A percentile compares a stretch with the other conserved stretches of the same genome.
Conservation (phyloP, 805 yeast species). For the Saccharomycopsis sp. region DNA sequence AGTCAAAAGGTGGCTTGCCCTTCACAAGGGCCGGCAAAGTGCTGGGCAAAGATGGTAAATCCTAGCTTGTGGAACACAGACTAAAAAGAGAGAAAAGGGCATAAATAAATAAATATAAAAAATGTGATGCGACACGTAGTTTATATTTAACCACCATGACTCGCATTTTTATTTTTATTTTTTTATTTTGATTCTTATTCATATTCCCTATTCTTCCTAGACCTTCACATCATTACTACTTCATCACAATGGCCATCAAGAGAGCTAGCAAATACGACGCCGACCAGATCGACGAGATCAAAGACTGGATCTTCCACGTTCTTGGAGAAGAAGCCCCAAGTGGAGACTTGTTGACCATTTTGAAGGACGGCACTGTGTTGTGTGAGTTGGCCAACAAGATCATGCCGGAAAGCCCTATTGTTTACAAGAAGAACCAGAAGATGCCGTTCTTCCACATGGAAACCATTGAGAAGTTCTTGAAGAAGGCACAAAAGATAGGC, state of each 20-base stretch:
- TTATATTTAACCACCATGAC: no score
- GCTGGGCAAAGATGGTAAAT: no score
- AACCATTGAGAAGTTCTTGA: constrained; percentile 63
- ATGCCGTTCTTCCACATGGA: constrained; percentile 83
- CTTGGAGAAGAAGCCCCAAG: constrained; percentile 29
- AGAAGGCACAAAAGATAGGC: constrained; percentile 52
- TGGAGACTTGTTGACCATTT: constrained; percentile 41
- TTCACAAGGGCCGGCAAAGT: no score
- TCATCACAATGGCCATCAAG: constrained; percentile 12
- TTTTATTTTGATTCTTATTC: no score
- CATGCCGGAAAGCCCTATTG: constrained; percentile 29
- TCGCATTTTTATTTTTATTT: no score
- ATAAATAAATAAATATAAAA: no score
- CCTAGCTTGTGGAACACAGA: no score
- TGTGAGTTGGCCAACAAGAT: constrained; percentile 39
- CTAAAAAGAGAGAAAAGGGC: no score
- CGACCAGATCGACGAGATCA: constrained; percentile 33
- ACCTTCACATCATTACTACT: no score
- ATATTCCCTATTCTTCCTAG: no score
- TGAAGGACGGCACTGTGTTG: constrained; percentile 56
- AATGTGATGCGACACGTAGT: no score
- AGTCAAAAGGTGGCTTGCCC: no score
- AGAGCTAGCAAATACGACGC: constrained; percentile 44
- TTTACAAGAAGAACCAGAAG: constrained; percentile 44
- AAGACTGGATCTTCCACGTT: constrained; percentile 44